These are phyloP conservation scores for Teratosphaeria gauchensis DNA, from an alignment of 2,329 filamentous ascomycete genomes.

Conservation along the genomic window DNA sequence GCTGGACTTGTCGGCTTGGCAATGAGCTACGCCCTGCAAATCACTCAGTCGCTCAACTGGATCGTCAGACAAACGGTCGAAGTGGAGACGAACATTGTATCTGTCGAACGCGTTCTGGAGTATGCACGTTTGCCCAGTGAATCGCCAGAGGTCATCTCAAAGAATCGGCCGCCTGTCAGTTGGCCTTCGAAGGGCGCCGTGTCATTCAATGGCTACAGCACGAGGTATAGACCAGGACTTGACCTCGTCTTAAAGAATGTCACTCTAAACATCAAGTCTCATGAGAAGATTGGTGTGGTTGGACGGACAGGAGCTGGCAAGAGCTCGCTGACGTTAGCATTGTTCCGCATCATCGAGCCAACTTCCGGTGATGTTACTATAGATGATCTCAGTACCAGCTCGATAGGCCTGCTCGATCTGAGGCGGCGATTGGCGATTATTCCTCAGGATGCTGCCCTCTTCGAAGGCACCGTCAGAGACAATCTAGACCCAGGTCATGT, in stretches of 20 bases:
- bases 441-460: constrained; percentile 91
- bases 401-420: constrained; percentile 81
- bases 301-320: constrained; percentile 94
- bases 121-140: constrained; percentile 87
- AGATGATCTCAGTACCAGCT: constrained; percentile 78
- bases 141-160: constrained; percentile 85
- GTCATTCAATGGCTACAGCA: constrained; percentile 87
- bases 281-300: constrained; percentile 96
- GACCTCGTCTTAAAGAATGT: constrained; percentile 91
- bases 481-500: constrained; percentile 92
- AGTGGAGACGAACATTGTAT: constrained; percentile 99
- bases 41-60: constrained; percentile 96
- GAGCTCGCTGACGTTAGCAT: constrained; percentile 79
- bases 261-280: constrained; percentile 82
- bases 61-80: constrained; percentile 97
- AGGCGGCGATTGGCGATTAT: constrained; percentile 89
- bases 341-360: constrained; percentile 94
- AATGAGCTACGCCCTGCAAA: constrained; percentile 96
- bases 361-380: constrained; percentile 76
- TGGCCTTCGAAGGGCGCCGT: constrained; percentile 89
- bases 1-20: constrained; percentile 77
- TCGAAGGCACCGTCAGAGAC: constrained; percentile 85
- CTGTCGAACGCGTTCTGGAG: constrained; percentile 92
- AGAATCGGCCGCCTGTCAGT: constrained; percentile 73
- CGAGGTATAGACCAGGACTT: constrained; percentile 79